These are phyloP conservation scores for Debaryomycetaceae sp. DNA, from an alignment of 1,139 yeast genomes.

Conservation along the genomic window DNA sequence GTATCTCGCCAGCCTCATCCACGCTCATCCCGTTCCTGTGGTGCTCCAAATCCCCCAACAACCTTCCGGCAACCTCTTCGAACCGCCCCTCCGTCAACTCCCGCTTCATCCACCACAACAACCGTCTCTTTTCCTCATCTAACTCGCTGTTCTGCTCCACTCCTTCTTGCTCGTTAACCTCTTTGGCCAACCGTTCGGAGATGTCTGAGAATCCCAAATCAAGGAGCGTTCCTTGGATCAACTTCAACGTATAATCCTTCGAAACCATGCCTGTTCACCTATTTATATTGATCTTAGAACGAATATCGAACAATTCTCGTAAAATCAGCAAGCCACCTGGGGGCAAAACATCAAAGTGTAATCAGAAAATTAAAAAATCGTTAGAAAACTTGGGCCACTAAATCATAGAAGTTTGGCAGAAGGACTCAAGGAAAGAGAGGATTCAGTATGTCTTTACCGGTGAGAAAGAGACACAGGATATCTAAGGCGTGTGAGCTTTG, in stretches of 20 bases:
- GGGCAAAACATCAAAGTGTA: slow-evolving; percentile 1
- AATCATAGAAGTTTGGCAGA: no score
- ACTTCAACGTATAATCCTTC: slow-evolving; percentile 28
- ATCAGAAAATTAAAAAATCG: slow-evolving; percentile 1
- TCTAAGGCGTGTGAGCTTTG: slow-evolving; percentile 42
- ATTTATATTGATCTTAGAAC: no score
- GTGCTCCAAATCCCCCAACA: slow-evolving; percentile 4
- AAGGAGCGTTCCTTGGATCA: slow-evolving; percentile 28
- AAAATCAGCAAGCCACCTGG: neutral
- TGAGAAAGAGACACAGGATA: slow-evolving; percentile 28
- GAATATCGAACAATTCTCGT: no score
- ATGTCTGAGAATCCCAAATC: slow-evolving; percentile 25
- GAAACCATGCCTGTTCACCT: slow-evolving; percentile 13
- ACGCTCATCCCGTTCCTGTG: slow-evolving; percentile 5
- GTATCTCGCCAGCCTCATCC: slow-evolving; percentile 4
- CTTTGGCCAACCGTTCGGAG: slow-evolving; percentile 6
- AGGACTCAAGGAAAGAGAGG: no score
- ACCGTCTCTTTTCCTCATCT: slow-evolving; percentile 2
- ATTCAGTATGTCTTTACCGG: neutral
- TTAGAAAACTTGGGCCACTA: neutral
- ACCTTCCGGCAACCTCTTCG: slow-evolving; percentile 13
- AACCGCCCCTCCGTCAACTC: slow-evolving; percentile 23
- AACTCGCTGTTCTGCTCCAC: slow-evolving; percentile 1
- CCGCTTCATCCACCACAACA: slow-evolving; percentile 23
- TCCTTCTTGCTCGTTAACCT: slow-evolving; percentile 1